Base-by-base conservation (phyloP, 306 rosid species). In the Acacia melanoxylon region DNA sequence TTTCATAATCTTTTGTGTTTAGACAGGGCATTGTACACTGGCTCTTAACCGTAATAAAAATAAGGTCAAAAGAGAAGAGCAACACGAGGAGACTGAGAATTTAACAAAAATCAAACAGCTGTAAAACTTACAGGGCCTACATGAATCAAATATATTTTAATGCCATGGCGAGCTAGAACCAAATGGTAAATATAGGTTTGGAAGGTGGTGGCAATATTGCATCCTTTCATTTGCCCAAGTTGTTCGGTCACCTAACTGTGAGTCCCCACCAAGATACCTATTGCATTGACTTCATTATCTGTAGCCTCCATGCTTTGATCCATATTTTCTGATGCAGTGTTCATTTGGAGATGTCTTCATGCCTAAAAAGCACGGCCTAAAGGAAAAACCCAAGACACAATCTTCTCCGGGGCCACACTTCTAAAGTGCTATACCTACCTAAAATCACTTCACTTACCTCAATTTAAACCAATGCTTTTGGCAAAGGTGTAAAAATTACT, bases 71-170 rank as follows among this genome's bases (percentile, higher is more conserved):
- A 49, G 56, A 37, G 44, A 46, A 19, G 48, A n/a, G 29, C 20
- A 76, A 37, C 58, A 45, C 44, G 62, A 27, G 63, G 58, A 40
- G 56, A 80, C 1, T 35, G 33, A 51, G 49, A 76, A 70, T 71
- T 78, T 44, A 42, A 51, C 85, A 44, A 27, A 27, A n/a, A 25
- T 62, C 45, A 4, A 44, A 62, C n/a, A 15, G 59, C 51, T 56
- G 63, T 54, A 70, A 74, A 74, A 29, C 27, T 52, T 42, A 40
- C 68, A 74, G 42, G 77, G 68, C 74, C 65, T 3, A 25, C 63
- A 68, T 41, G 71, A 54, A 68, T 83, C 76, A 68, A 81, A 82
- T 48, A 78, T 11, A 70, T 49, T 73, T 25, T 75, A 88, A 68
- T 58, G 71, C 51, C n/a, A 76, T 52, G 83, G 35, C 49, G 31